A percentile compares a stretch with the other conserved stretches of the same genome.
These are phyloP conservation scores for Hibiscus mutabilis DNA, from an alignment of 345 rosid genomes.

Conservation along the genomic window DNA sequence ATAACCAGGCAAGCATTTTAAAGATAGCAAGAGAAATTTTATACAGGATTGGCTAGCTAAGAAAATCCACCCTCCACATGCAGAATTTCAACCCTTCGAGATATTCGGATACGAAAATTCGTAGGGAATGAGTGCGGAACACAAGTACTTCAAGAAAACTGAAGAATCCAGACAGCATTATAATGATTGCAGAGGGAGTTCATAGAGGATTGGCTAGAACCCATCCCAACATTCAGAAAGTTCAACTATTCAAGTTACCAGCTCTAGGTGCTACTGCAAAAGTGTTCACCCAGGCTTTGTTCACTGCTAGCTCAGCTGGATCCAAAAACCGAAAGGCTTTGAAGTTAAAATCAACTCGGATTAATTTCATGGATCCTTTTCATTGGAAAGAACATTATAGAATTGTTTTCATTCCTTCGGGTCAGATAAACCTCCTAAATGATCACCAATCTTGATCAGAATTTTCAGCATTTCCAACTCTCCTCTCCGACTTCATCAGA, in stretches of 20 bases:
- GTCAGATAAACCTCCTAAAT: conserved; percentile 53
- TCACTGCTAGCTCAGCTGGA: not conserved
- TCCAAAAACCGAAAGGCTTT: not conserved
- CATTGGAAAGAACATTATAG: conserved; percentile 66
- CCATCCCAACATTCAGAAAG: too few species aligned
- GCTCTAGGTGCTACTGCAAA: not conserved
- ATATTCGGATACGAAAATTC: too few species aligned
- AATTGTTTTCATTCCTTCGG: conserved; percentile 78
- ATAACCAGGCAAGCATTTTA: too few species aligned
- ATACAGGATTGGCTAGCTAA: too few species aligned
- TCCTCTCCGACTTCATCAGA: conserved; percentile 25
- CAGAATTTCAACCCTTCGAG: too few species aligned
- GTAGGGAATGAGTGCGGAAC: too few species aligned
- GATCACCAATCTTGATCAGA: conserved; percentile 45
- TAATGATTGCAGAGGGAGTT: not conserved
- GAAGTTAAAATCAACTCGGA: not conserved
- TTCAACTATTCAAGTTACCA: not conserved
- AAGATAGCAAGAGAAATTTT: too few species aligned
- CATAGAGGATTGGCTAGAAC: too few species aligned
- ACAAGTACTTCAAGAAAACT: too few species aligned
- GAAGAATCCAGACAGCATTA: not conserved
- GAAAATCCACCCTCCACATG: too few species aligned
- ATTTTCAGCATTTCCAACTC: conserved; percentile 20
- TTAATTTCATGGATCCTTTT: conserved; percentile 23
- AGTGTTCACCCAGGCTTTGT: not conserved